Evolutionary conservation across 208 protist species (phyloP).

Genomic region (Leishmania tarentolae): DNA sequence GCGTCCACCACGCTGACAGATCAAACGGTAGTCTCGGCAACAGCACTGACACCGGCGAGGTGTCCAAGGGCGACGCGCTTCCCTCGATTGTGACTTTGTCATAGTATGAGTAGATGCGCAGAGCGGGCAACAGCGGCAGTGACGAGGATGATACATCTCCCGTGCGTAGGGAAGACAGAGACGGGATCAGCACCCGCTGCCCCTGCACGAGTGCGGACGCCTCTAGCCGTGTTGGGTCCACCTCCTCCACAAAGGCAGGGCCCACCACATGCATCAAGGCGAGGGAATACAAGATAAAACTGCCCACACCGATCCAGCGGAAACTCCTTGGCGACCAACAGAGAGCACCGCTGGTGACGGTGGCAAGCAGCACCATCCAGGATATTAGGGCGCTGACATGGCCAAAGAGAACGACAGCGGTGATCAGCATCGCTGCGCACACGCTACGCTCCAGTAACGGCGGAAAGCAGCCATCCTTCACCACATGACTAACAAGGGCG

Average conservation of each 20-base stretch:
- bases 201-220: conserved; percentile 18
- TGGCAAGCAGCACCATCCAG: conserved; percentile 15
- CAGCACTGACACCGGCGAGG: background rate
- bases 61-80: conserved; percentile 4
- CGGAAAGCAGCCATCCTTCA: background rate
- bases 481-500: background rate
- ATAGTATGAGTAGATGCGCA: conserved; percentile 24
- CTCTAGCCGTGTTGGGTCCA: conserved; percentile 2
- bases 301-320: conserved; percentile 28
- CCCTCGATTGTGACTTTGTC: conserved; percentile 20
- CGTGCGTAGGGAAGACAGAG: background rate
- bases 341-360: conserved; percentile 15
- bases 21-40: background rate
- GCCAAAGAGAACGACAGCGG: conserved; percentile 13
- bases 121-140: background rate
- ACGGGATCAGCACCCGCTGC: conserved; percentile 22
- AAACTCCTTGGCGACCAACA: conserved; percentile 38
- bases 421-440: background rate
- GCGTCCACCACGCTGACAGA: background rate
- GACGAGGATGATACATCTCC: background rate
- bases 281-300: conserved; percentile 23
- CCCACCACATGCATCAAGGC: conserved; percentile 15
- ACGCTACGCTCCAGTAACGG: conserved; percentile 1
- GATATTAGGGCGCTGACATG: conserved; percentile 27
- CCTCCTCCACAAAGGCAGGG: conserved; percentile 21